phyloP scores from a whole-genome alignment of 768 basidiomycete species.

The Serendipita sp. region DNA sequence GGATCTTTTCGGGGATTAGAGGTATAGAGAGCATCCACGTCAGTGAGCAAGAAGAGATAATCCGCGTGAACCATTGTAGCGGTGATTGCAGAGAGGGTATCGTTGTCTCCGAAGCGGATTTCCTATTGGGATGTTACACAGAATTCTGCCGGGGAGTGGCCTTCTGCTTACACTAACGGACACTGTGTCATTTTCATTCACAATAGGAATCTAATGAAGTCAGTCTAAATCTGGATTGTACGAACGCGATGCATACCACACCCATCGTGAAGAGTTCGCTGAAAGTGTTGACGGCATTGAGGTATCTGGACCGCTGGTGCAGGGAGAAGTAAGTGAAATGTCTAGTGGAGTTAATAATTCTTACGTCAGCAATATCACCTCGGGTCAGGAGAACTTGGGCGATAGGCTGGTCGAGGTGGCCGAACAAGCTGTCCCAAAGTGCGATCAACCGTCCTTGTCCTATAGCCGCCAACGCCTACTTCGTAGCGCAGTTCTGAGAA shows the following conservation, averaged over 20 bases:
- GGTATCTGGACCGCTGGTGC: conserved; percentile 71
- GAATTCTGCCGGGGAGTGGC: background rate
- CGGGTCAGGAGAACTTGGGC: conserved; percentile 89
- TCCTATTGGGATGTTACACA: conserved; percentile 36
- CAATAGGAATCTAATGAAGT: conserved; percentile 43
- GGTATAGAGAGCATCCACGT: conserved; percentile 91
- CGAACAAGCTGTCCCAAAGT: conserved; percentile 92
- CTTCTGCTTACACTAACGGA: conserved; percentile 75
- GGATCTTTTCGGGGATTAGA: conserved; percentile 90
- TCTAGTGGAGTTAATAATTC: conserved; percentile 15
- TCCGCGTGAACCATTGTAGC: conserved; percentile 97
- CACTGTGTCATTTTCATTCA: conserved; percentile 98
- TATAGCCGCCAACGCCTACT: conserved; percentile 84
- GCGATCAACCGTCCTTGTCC: conserved; percentile 94
- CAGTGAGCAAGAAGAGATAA: conserved; percentile 90
- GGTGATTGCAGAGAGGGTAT: conserved; percentile 93
- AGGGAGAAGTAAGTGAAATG: background rate
- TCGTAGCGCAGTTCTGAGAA: conserved; percentile 3
- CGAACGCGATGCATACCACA: conserved; percentile 35
- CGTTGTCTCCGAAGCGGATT: conserved; percentile 99
- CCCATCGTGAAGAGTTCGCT: conserved; percentile 84
- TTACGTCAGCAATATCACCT: conserved; percentile 91
- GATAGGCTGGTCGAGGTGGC: conserved; percentile 85
- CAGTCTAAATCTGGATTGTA: background rate
- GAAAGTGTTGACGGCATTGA: conserved; percentile 94